Conservation (phyloP, 2,329 filamentous ascomycete genomes). For the Clarireedia homoeocarpa region DNA sequence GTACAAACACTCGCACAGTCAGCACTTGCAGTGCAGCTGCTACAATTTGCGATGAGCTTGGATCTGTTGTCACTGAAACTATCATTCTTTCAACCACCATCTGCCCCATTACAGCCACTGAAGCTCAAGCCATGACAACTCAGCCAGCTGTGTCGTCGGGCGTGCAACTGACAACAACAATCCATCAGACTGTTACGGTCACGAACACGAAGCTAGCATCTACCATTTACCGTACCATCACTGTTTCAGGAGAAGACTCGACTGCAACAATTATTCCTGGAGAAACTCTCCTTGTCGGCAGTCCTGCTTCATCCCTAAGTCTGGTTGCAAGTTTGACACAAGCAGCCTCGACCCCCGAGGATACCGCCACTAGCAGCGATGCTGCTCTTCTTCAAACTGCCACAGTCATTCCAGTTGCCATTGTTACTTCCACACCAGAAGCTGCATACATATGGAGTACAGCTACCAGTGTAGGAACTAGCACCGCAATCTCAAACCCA, state of each 20-base stretch:
- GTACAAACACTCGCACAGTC: neutral
- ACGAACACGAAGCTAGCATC: neutral
- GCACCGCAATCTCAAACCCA: neutral
- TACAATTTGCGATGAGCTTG: neutral
- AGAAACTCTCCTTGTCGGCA: neutral
- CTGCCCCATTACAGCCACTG: neutral
- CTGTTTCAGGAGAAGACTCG: neutral
- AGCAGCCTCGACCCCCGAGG: neutral
- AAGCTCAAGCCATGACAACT: neutral
- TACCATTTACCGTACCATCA: slow-evolving; percentile 1
- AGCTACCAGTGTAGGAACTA: neutral
- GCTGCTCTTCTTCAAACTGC: neutral
- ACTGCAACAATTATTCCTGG: neutral
- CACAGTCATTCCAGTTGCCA: neutral
- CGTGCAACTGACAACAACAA: neutral
- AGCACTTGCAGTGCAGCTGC: too few species aligned
- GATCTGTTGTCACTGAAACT: slow-evolving; percentile 5
- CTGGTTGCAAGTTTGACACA: neutral
- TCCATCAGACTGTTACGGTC: neutral
- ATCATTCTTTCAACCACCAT: slow-evolving; percentile 4
- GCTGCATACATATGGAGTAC: slow-evolving; percentile 1
- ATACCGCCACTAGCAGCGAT: neutral
- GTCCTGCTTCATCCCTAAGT: neutral
- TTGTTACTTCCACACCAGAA: neutral
- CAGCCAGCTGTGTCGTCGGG: neutral